These are phyloP conservation scores for Fragaria ananassa DNA, from an alignment of 306 rosid species.

Conservation along the genomic window DNA sequence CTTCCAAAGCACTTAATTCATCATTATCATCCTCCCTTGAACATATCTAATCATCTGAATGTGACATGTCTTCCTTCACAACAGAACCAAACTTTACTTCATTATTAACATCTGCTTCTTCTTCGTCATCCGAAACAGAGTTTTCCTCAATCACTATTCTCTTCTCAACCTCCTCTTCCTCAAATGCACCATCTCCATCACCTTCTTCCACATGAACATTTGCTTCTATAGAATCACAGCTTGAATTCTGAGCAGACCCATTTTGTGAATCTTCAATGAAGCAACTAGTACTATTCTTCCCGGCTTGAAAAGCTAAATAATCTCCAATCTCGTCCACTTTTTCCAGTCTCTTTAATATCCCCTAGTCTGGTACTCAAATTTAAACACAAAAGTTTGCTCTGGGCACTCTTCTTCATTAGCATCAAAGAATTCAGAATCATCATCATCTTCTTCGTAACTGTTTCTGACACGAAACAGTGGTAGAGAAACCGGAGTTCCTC, in stretches of 20 bases:
- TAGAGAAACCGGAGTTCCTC: conserved; percentile 5
- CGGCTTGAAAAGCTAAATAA: conserved; percentile 24
- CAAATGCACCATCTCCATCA: background rate
- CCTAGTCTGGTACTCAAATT: conserved; percentile 57
- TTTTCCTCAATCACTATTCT: background rate
- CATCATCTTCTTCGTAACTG: background rate
- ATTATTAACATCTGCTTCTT: background rate
- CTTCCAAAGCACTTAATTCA: conserved; percentile 26
- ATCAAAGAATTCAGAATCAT: conserved; percentile 24
- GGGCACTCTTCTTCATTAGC: conserved; percentile 25
- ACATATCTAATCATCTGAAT: background rate
- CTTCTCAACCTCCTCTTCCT: conserved; percentile 17
- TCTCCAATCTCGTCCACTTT: background rate
- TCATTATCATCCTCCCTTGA: too few species aligned
- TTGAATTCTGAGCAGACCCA: conserved; percentile 22
- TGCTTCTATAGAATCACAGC: conserved; percentile 6
- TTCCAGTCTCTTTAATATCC: conserved; percentile 31
- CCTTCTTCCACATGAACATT: conserved; percentile 18
- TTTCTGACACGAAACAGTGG: background rate
- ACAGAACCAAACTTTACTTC: background rate
- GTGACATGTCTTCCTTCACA: background rate
- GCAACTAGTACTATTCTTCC: conserved; percentile 32
- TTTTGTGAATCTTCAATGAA: conserved; percentile 51
- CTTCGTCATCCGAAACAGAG: conserved; percentile 7
- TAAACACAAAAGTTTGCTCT: conserved; percentile 45